Base-by-base conservation (phyloP, 768 basidiomycete species). In the Mycena metata region DNA sequence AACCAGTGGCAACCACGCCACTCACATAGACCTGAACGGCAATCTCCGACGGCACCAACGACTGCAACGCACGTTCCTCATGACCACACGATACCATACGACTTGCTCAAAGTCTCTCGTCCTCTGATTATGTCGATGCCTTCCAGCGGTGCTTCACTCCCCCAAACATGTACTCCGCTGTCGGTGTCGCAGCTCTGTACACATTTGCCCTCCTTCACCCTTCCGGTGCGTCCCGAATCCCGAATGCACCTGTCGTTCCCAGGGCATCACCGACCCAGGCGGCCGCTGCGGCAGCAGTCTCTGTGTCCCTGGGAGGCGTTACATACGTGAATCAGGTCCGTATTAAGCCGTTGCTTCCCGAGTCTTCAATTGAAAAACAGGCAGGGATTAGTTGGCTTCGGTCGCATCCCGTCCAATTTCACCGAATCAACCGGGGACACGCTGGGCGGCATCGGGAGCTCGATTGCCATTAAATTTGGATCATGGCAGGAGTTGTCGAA, bases 391-490 rank as follows among this genome's bases (percentile, higher is more conserved):
- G 88, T 89, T 17, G 89, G 80, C 1, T 90, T 90, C 72, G 89
- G 89, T 7, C 77, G 85, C n/a, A 89, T 91, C 60, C 86, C 88
- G 2, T 85, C 88, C 3, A 81, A 89, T 71, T 84, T 86, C 69
- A 80, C 68, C 7, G 89, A 90, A 39, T 88, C 86, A 0, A 88
- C 85, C 0, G 86, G 86, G 0, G 86, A 90, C 67, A 90, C 89
- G 0, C 69, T 90, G 8, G 90, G 90, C 23, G 89, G 89, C 12
- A 83, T 90, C 21, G 90, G 90, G 19, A 89, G 88, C 60, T 88
- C 88, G 2, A 88, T 90, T 23, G 83, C 88, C 2, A 69, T 91
- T 63, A 85, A 90, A 76, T 79, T 68, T 7, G 84, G 84, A 5
- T 82, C 87, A 1, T 89, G 85, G 80, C 73, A 70, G 23, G 59